Evolutionary conservation across 768 basidiomycete species (phyloP), one percentile per base, ranked within the genome.

Genomic region (Panaeolus papilionaceus): DNA sequence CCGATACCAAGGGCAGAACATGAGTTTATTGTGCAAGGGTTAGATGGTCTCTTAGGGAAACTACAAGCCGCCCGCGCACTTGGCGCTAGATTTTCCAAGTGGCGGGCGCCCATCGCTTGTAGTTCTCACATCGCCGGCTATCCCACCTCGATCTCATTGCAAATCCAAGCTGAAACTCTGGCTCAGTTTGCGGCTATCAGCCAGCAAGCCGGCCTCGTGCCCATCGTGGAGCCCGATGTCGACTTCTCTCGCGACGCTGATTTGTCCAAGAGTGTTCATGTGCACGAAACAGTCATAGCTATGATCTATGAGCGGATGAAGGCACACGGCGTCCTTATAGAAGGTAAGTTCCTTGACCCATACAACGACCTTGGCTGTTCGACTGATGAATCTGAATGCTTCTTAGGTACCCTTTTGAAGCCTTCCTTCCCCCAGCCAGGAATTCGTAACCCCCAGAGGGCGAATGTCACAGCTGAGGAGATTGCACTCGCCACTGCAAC

Each of bases 341-440:
- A 86, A 77, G 85, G 85, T 83, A 68, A 66, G n/a, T 63, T 39
- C 33, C 47, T 23, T 61, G 51, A 63, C 65, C 64, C n/a, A 49
- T 42, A 18, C 10, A 40, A 16, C 14, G 42, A 12, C 14, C 2
- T 16, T 44, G 2, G 18, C 14, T 44, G 4, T 16, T 44, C 18
- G 14, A 18, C 42, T 14, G 16, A 33, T 33, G 33, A 5, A 33
- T 33, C 33, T 18, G 23, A 23, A 18, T 44, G 47, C 7, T 6
- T 9, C 44, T 18, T 54, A 86, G 85, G 84, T 23, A 80, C 83
- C 5, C 77, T 86, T 49, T 81, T 87, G 68, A 86, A 86, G 65
- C 83, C 84, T 4, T 86, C 83, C 0, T 86, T 86, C 76, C 79
- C 85, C 37, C 84, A 86, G 69, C 82, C 85, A 16, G 83, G 85